Conservation (phyloP, 352 stramenopile genomes). For the Globisporangium polare region DNA sequence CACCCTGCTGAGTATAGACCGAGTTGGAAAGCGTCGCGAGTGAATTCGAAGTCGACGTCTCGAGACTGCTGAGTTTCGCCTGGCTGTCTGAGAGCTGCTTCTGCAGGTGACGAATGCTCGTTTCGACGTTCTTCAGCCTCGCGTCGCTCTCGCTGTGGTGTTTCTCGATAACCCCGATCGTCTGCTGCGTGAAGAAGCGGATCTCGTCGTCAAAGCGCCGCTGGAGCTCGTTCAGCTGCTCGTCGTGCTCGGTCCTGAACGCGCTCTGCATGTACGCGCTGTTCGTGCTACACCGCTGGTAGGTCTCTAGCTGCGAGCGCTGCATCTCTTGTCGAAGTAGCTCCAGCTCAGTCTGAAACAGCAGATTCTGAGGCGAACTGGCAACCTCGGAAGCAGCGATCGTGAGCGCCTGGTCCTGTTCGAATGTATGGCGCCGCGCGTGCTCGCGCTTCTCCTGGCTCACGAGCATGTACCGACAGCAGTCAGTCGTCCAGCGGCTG, state of each 20-base stretch:
- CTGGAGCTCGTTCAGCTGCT: conserved; percentile 25
- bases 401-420: background rate
- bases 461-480: conserved; percentile 13
- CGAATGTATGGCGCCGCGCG: background rate
- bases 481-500: conserved; percentile 31
- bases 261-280: conserved; percentile 32
- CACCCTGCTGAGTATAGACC: conserved; percentile 15
- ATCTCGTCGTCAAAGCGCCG: conserved; percentile 32
- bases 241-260: conserved; percentile 18
- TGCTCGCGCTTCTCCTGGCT: conserved; percentile 2
- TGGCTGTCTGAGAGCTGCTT: conserved; percentile 22
- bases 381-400: background rate
- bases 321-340: conserved; percentile 30
- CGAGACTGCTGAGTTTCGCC: conserved; percentile 19
- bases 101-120: conserved; percentile 24
- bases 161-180: conserved; percentile 17
- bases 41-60: conserved; percentile 17
- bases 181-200: conserved; percentile 24
- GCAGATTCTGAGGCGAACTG: conserved; percentile 7
- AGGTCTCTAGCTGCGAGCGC: conserved; percentile 17
- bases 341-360: conserved; percentile 35
- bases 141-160: conserved; percentile 22
- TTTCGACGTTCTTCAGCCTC: conserved; percentile 16
- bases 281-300: conserved; percentile 30
- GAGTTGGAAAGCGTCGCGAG: conserved; percentile 5